Evolutionary conservation across 2,329 filamentous ascomycete species (phyloP), one percentile per base, ranked within the genome.

Genomic region (Helminthosporium solani): DNA sequence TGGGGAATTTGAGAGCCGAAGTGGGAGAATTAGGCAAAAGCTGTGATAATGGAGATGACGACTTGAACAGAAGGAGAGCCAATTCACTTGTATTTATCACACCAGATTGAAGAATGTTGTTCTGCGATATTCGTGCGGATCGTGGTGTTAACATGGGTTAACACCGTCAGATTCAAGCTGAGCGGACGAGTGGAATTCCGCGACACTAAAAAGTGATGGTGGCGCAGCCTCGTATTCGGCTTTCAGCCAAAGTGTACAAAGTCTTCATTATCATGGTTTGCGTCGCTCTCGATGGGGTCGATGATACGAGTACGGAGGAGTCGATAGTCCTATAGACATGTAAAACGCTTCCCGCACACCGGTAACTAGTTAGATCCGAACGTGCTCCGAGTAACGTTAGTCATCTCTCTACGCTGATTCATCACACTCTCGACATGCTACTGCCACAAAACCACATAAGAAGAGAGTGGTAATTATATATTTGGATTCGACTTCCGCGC

Each of bases 171-270:
- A 12, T 31, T 4, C 28, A 6, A 4, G 28, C 11, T 38, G 20
- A n/a, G 12, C 35, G 35, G 35, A 38, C 35, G 35, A 38, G 35
- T 38, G 35, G 35, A 38, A 15, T 27, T 27, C 35, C 35, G 20
- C 21, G 5, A 31, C 28, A n/a, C 9, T 5, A 31, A n/a, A n/a
- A n/a, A n/a, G n/a, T n/a, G n/a, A n/a, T n/a, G 25, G 7, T 27
- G 25, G 25, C 25, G 12, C 25, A 27, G n/a, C 25, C 25, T 27
- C 7, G 8, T 31, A 31, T 12, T 31, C 28, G 3, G 14, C 7
- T n/a, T 6, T n/a, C 12, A 12, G 5, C 14, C 5, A 14, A 31
- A 31, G 4, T 31, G 5, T 31, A 14, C 12, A n/a, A 31, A 4
- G 28, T 31, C 28, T 31, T 4, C 28, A 31, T 31, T 14, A 12